phyloP scores from a whole-genome alignment of 345 rosid species.

The Clausena lansium region DNA sequence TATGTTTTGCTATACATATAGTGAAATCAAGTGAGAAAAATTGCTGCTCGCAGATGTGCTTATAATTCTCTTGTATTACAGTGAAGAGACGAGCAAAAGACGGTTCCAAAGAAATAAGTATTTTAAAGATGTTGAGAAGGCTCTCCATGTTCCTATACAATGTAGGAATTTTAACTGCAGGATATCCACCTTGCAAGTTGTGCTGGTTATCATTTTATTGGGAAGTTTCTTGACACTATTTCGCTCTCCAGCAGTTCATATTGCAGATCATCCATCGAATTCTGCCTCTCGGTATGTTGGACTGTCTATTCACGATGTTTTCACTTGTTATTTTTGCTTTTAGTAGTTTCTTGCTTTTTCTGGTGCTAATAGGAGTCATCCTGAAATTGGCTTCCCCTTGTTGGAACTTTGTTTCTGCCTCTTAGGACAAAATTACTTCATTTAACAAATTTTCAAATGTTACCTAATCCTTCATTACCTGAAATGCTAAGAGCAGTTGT shows the following conservation, averaged over 20 bases:
- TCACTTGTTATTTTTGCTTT: not conserved
- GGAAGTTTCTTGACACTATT: constrained; percentile 60
- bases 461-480: not conserved
- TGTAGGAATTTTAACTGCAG: constrained; percentile 59
- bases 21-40: not conserved
- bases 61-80: constrained; percentile 19
- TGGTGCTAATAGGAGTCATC: not conserved
- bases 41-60: constrained; percentile 3
- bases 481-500: not conserved
- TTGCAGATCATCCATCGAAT: constrained; percentile 50
- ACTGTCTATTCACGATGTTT: not conserved
- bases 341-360: not conserved
- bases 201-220: constrained; percentile 49
- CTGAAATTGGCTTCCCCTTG: not conserved
- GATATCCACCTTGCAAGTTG: constrained; percentile 44
- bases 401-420: not conserved
- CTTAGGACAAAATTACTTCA: not conserved
- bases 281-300: constrained; percentile 35
- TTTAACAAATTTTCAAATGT: not conserved
- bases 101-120: constrained; percentile 46
- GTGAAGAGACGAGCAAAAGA: constrained; percentile 57
- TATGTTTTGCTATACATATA: not conserved
- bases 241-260: constrained; percentile 58
- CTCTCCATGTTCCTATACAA: constrained; percentile 49
- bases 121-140: constrained; percentile 63